Evolutionary conservation across 108 stramenopile species (phyloP), one percentile per base, ranked within the genome.

Genomic region (Chaetoceros tenuissimus): DNA sequence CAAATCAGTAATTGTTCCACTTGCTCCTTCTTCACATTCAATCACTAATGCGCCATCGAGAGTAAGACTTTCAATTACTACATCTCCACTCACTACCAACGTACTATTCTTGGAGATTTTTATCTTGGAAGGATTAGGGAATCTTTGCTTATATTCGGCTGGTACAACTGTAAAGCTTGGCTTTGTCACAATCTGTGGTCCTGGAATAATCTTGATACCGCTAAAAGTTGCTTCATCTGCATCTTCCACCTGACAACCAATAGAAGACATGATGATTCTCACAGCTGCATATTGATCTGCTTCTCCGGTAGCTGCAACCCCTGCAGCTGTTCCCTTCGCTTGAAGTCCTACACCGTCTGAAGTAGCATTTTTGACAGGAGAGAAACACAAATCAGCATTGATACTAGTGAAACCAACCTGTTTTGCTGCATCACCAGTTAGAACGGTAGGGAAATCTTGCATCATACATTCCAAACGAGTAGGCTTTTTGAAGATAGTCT

Each of bases 401-500:
- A 94, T 59, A 57, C 68, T 81, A 34, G 98, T 99, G 64, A 96
- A 99, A n/a, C 97, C 98, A 24, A 97, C 97, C 31, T 76, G 74
- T 21, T 78, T 82, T 21, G 71, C 65, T 24, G 79, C 73, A 0
- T 51, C 77, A 47, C 72, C 73, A 22, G 68, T 63, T 28, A 98
- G 64, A 24, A 95, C 74, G 56, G 82, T 96, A 18, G 98, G 98
- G 72, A 94, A 96, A 74, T 99, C 98, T 78, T 94, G 94, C 91
- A 94, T 96, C 92, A 97, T 95, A 68, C 92, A 95, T 75, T 95
- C 93, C 29, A 97, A 69, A 20, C 96, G 84, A n/a, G 98, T 97
- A 23, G 98, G 97, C 72, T 99, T 99, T 82, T 97, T 99, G 80
- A 99, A 99, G 46, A 71, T 75, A 18, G 94, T 96, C 55, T 94